Conservation (phyloP, 495 filamentous ascomycete genomes). For the Penicillium herquei region DNA sequence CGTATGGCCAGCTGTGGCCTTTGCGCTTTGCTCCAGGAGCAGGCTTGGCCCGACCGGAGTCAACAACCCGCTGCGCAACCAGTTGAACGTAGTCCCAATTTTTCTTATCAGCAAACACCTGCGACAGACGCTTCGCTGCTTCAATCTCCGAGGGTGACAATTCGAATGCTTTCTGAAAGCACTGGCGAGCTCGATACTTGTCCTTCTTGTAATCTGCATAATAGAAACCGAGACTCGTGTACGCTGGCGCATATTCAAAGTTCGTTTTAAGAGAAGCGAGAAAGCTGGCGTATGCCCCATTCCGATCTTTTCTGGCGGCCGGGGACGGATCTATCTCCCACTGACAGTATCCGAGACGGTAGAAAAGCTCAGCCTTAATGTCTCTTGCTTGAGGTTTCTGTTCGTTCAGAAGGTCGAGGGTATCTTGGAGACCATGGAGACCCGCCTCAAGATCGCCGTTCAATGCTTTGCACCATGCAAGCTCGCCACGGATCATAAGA, state of each 20-base stretch:
- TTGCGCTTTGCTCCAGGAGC: conserved; percentile 88
- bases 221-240: conserved; percentile 91
- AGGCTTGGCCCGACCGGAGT: conserved; percentile 85
- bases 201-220: conserved; percentile 90
- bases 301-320: conserved; percentile 69
- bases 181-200: conserved; percentile 76
- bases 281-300: conserved; percentile 78
- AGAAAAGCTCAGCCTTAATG: conserved; percentile 77
- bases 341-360: conserved; percentile 82
- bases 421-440: conserved; percentile 63
- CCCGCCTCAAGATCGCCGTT: conserved; percentile 67
- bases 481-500: conserved; percentile 73
- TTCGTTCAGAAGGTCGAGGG: conserved; percentile 57
- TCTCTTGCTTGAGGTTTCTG: conserved; percentile 60
- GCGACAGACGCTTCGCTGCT: conserved; percentile 83
- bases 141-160: conserved; percentile 82
- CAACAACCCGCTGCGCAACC: conserved; percentile 84
- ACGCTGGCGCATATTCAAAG: conserved; percentile 86
- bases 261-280: conserved; percentile 81
- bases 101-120: conserved; percentile 77
- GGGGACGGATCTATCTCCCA: conserved; percentile 78
- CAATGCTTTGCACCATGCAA: conserved; percentile 87
- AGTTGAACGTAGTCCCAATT: conserved; percentile 98
- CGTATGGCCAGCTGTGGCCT: conserved; percentile 92
- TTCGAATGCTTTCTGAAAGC: conserved; percentile 97